These are phyloP conservation scores for Trichoderma sp. DNA, from an alignment of 2,329 filamentous ascomycete genomes.

Conservation along the genomic window DNA sequence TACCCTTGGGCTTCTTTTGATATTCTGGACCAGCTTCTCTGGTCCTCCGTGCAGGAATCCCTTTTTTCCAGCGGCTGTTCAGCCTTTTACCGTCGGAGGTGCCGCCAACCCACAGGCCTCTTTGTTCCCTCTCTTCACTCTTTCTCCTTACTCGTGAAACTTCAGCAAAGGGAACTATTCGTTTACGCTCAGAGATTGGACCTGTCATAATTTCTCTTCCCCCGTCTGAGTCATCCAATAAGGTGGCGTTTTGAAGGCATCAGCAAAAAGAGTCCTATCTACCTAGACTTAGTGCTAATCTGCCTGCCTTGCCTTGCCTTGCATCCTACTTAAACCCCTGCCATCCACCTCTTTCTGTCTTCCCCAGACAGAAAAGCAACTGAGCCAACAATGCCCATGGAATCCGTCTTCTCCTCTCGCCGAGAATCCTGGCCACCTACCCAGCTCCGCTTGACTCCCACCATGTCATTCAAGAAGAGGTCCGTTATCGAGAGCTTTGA, in stretches of 20 bases:
- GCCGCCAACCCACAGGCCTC: background rate
- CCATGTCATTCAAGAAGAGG: conserved; percentile 34
- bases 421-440: conserved; percentile 56
- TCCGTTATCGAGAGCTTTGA: conserved; percentile 43
- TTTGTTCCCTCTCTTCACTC: background rate
- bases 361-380: background rate
- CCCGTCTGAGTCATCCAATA: conserved; percentile 12
- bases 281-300: background rate
- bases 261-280: conserved; percentile 2
- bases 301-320: background rate
- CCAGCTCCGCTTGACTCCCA: conserved; percentile 49
- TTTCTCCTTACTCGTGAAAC: background rate
- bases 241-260: conserved; percentile 2
- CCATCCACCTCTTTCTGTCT: background rate
- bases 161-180: background rate
- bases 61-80: background rate
- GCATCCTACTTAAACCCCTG: conserved; percentile 4
- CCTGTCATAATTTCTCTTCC: background rate
- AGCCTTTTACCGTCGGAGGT: conserved; percentile 4
- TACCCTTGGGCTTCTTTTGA: conserved; percentile 4
- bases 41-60: conserved; percentile 3
- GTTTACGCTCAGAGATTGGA: background rate
- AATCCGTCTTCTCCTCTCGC: conserved; percentile 36
- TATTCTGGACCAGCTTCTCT: background rate
- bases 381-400: conserved; percentile 38